Evolutionary conservation across 225 moss, liverwort and hornwort genomes (phyloP).

Genomic region (Antitrichia curtipendula): DNA sequence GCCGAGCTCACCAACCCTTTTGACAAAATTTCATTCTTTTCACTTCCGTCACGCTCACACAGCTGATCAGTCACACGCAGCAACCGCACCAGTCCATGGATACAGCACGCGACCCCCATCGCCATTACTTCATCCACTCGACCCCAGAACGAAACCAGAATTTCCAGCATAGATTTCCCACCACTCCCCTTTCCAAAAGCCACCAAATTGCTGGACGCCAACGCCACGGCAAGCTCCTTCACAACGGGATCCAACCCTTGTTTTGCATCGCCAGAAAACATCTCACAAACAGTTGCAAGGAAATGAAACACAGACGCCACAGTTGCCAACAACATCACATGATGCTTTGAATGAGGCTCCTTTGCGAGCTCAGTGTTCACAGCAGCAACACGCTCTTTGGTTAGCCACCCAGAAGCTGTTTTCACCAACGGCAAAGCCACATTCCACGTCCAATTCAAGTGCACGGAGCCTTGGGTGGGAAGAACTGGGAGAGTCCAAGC

Average conservation of each 20-base stretch:
- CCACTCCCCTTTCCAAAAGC: background rate
- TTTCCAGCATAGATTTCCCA: slow-evolving; percentile 10
- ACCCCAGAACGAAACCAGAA: slow-evolving; percentile 11
- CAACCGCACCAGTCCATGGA: slow-evolving; percentile 57
- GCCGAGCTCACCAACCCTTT: slow-evolving; percentile 39
- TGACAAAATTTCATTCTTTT: slow-evolving; percentile 24
- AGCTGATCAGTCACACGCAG: slow-evolving; percentile 44
- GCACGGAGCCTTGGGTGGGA: slow-evolving; percentile 15
- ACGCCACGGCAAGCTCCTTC: slow-evolving; percentile 42
- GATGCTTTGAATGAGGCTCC: background rate
- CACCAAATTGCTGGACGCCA: slow-evolving; percentile 41
- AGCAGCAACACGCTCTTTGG: slow-evolving; percentile 27
- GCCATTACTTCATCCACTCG: slow-evolving; percentile 25
- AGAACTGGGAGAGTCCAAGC: slow-evolving; percentile 56
- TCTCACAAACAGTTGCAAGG: slow-evolving; percentile 59
- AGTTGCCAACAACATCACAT: slow-evolving; percentile 12
- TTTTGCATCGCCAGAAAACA: background rate
- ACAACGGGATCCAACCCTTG: slow-evolving; percentile 45
- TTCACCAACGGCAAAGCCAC: slow-evolving; percentile 63
- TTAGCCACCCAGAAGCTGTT: slow-evolving; percentile 65
- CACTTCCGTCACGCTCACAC: background rate
- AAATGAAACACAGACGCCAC: slow-evolving; percentile 64
- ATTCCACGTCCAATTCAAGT: slow-evolving; percentile 68
- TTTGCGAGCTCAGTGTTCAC: background rate
- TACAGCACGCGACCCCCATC: slow-evolving; percentile 27